Conservation (phyloP, 2,329 filamentous ascomycete species). For the Rhinocladiella mackenziei region DNA sequence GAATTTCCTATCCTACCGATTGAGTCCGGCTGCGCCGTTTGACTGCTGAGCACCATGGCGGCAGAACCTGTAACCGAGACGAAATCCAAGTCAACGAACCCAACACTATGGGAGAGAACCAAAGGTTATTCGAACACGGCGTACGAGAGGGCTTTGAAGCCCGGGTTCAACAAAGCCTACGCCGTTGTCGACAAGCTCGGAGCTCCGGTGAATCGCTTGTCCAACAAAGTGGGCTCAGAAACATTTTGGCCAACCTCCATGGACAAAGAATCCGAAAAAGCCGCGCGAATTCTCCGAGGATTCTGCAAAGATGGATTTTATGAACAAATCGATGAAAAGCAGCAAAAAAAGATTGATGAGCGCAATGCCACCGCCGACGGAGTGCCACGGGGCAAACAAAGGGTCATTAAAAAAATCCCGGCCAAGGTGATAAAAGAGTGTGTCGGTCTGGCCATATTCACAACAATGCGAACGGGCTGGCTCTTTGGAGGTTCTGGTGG, state of each 20-base stretch:
- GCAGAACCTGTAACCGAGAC: slow-evolving; percentile 6
- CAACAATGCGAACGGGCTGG: slow-evolving; percentile 87
- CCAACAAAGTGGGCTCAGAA: slow-evolving; percentile 75
- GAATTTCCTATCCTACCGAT: neutral
- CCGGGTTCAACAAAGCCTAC: slow-evolving; percentile 72
- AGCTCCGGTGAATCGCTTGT: slow-evolving; percentile 72
- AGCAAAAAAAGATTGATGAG: slow-evolving; percentile 42
- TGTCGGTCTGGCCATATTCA: slow-evolving; percentile 88
- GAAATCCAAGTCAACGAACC: slow-evolving; percentile 9
- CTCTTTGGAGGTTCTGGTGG: slow-evolving; percentile 91
- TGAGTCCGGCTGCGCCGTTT: neutral
- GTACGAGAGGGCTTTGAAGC: slow-evolving; percentile 51
- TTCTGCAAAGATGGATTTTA: slow-evolving; percentile 82
- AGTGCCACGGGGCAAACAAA: slow-evolving; percentile 56
- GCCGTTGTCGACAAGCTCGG: slow-evolving; percentile 64
- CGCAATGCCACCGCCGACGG: slow-evolving; percentile 31
- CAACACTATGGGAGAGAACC: slow-evolving; percentile 53
- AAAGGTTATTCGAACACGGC: slow-evolving; percentile 43
- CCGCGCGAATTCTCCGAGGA: slow-evolving; percentile 79
- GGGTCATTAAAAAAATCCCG: slow-evolving; percentile 77
- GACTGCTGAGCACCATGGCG: slow-evolving; percentile 11
- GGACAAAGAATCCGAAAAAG: slow-evolving; percentile 88
- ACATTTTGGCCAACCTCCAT: slow-evolving; percentile 81
- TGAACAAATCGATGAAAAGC: slow-evolving; percentile 54
- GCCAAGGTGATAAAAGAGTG: slow-evolving; percentile 80